A percentile compares a stretch with the other conserved stretches of the same genome.
Conservation (phyloP, 1,284 basidiomycete genomes). For the Polyporus tsugae region DNA sequence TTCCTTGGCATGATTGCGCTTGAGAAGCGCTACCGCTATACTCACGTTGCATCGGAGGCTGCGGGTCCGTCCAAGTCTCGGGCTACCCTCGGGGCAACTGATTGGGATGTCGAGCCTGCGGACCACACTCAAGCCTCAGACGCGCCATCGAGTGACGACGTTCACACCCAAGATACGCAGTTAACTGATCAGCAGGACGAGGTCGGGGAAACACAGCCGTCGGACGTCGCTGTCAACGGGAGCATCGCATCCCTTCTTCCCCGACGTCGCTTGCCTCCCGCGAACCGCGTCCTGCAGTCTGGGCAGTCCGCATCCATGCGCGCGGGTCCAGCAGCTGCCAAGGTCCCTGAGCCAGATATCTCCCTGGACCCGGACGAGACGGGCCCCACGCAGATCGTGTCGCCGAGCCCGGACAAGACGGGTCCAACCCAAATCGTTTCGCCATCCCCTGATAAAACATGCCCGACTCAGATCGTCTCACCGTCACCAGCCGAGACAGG, state of each 20-base stretch:
- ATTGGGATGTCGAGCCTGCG: not conserved
- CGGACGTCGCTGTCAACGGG: constrained; percentile 30
- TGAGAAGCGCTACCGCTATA: constrained; percentile 28
- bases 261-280: constrained; percentile 26
- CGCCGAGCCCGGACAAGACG: not conserved
- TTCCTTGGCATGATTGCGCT: constrained; percentile 20
- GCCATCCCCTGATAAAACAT: not conserved
- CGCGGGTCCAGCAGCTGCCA: not conserved
- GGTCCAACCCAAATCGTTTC: constrained; percentile 10
- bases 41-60: not conserved
- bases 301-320: not conserved
- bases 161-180: constrained; percentile 21
- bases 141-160: not conserved
- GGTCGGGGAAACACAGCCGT: constrained; percentile 31
- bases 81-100: not conserved
- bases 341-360: not conserved
- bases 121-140: constrained; percentile 15
- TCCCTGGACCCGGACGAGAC: constrained; percentile 38
- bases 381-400: constrained; percentile 22
- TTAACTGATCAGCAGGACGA: constrained; percentile 11
- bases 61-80: not conserved
- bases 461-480: constrained; percentile 1
- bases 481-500: constrained; percentile 4
- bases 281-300: constrained; percentile 18
- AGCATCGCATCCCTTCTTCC: constrained; percentile 17